phyloP scores from a whole-genome alignment of 2,329 filamentous ascomycete genomes.

The Aspergillus sergii region DNA sequence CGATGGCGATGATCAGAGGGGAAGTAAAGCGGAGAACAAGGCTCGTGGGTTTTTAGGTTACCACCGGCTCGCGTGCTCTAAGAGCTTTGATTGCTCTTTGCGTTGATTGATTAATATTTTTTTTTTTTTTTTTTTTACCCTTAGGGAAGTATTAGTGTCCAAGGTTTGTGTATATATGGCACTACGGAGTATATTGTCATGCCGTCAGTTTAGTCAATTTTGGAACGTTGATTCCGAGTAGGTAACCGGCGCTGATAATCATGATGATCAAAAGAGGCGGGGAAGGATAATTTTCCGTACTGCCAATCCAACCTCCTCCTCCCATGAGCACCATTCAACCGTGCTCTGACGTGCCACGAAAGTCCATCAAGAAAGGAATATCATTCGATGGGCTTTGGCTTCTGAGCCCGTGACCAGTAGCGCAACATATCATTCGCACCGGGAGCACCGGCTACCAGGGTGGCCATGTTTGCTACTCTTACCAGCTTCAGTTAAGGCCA shows the following conservation, averaged over 20 bases:
- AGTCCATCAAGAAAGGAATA: slow-evolving; percentile 1
- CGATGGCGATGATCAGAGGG: slow-evolving; percentile 10
- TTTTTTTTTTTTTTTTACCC: not conserved
- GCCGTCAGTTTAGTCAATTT: slow-evolving; percentile 7
- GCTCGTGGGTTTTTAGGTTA: slow-evolving; percentile 15
- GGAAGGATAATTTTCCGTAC: slow-evolving; percentile 5
- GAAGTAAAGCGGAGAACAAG: slow-evolving; percentile 1
- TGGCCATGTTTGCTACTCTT: slow-evolving; percentile 9
- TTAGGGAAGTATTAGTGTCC: not conserved
- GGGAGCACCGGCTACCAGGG: slow-evolving; percentile 17
- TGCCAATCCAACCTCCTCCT: not conserved
- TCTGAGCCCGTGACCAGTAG: slow-evolving; percentile 15
- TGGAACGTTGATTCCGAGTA: slow-evolving; percentile 13
- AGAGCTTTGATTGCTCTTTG: slow-evolving; percentile 13
- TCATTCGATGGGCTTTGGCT: not conserved
- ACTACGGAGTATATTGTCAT: slow-evolving; percentile 5
- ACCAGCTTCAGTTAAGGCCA: not conserved
- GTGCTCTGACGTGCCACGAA: slow-evolving; percentile 17
- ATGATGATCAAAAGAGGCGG: slow-evolving; percentile 24
- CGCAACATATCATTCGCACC: slow-evolving; percentile 14
- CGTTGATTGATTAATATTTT: not conserved
- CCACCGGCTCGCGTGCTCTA: slow-evolving; percentile 19
- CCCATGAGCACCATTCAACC: slow-evolving; percentile 13
- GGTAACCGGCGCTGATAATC: slow-evolving; percentile 24
- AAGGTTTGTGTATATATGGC: slow-evolving; percentile 1